These are phyloP conservation scores for Grammothele lineata DNA, from an alignment of 768 basidiomycete genomes.

Conservation along the genomic window DNA sequence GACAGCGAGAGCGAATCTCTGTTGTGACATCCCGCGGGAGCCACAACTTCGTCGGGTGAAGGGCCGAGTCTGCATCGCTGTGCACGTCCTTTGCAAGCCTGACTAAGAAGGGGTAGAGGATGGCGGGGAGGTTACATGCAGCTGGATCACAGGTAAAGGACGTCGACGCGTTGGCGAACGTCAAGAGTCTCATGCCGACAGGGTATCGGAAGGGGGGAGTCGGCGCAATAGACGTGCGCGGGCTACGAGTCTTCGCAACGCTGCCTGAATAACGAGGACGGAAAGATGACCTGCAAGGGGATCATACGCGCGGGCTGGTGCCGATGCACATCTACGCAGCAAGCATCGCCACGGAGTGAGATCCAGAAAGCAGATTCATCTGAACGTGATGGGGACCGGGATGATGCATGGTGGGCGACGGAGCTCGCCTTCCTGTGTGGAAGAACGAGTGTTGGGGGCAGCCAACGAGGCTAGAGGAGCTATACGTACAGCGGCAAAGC, in stretches of 20 bases:
- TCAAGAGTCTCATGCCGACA: conserved; percentile 10
- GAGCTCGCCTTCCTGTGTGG: conserved; percentile 38
- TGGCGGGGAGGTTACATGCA: conserved; percentile 10
- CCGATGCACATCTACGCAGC: conserved; percentile 11
- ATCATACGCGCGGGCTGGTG: conserved; percentile 14
- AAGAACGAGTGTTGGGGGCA: conserved; percentile 41
- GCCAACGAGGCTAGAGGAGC: conserved; percentile 11
- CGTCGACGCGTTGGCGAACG: conserved; percentile 8
- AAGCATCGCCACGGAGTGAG: conserved; percentile 8
- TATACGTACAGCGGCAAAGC: conserved; percentile 12
- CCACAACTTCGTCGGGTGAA: conserved; percentile 34
- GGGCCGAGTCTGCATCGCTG: conserved; percentile 14
- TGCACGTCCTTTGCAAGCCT: conserved; percentile 9
- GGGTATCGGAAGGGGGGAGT: conserved; percentile 26
- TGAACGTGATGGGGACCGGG: conserved; percentile 30
- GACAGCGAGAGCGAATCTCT: conserved; percentile 59
- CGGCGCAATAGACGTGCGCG: too few species aligned
- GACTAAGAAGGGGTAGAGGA: conserved; percentile 15
- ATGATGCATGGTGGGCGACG: conserved; percentile 32
- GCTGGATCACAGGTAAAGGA: conserved; percentile 14
- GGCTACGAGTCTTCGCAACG: conserved; percentile 32
- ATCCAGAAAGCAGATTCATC: neutral
- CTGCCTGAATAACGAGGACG: conserved; percentile 8
- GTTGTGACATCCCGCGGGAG: conserved; percentile 41
- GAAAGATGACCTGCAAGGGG: neutral